Conservation (phyloP, 1,284 basidiomycete species). For the Ceratobasidium sp. region DNA sequence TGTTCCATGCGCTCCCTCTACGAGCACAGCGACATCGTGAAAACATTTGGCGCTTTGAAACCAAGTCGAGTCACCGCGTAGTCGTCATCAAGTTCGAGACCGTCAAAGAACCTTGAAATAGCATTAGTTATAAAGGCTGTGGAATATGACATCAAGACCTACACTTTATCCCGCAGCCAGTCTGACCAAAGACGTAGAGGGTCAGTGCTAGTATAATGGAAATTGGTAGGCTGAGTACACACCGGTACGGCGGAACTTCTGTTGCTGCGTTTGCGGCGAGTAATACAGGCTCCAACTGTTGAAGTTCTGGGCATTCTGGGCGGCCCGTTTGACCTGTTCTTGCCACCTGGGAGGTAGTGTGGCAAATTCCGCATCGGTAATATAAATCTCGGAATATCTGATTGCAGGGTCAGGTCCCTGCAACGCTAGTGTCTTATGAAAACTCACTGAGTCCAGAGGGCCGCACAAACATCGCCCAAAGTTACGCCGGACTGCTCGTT, state of each 20-base stretch:
- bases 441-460: slow-evolving; percentile 73
- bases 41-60: slow-evolving; percentile 76
- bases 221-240: not conserved
- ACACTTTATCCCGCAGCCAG: slow-evolving; percentile 73
- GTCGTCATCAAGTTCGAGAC: slow-evolving; percentile 62
- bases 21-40: slow-evolving; percentile 58
- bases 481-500: slow-evolving; percentile 72
- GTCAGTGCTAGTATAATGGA: slow-evolving; percentile 26
- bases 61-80: slow-evolving; percentile 68
- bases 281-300: slow-evolving; percentile 34
- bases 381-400: slow-evolving; percentile 62
- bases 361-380: slow-evolving; percentile 69
- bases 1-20: not conserved
- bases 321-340: slow-evolving; percentile 68
- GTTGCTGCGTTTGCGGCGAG: slow-evolving; percentile 25
- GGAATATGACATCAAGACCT: slow-evolving; percentile 38
- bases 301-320: slow-evolving; percentile 46
- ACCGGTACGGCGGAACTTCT: slow-evolving; percentile 31
- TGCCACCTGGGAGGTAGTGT: slow-evolving; percentile 66
- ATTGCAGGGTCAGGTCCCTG: not conserved
- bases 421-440: not conserved
- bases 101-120: slow-evolving; percentile 58
- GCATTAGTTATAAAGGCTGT: not conserved
- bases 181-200: slow-evolving; percentile 52
- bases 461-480: slow-evolving; percentile 68